A percentile compares a stretch with the other conserved stretches of the same genome.
phyloP scores from a whole-genome alignment of 768 basidiomycete species.

The Suillus subluteus region DNA sequence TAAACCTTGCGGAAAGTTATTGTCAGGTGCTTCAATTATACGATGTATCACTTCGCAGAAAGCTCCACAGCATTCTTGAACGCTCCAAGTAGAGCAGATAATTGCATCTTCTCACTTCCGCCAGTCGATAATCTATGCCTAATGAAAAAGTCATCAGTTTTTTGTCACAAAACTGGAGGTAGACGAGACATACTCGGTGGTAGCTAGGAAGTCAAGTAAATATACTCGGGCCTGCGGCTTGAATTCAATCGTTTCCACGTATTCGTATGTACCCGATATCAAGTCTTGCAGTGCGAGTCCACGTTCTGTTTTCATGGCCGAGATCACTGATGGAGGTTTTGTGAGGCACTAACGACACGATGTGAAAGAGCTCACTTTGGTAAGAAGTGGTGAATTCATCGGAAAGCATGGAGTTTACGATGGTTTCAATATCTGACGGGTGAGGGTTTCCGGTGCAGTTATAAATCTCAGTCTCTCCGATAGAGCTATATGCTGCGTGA shows the following conservation, averaged over 20 bases:
- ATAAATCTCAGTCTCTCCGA: slow-evolving; percentile 91
- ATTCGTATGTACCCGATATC: slow-evolving; percentile 89
- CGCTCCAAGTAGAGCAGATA: slow-evolving; percentile 87
- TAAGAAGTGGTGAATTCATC: slow-evolving; percentile 95
- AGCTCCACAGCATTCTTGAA: slow-evolving; percentile 94
- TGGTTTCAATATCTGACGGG: slow-evolving; percentile 89
- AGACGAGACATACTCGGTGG: slow-evolving; percentile 76
- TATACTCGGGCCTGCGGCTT: slow-evolving; percentile 88
- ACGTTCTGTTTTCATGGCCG: slow-evolving; percentile 83
- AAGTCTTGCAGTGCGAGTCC: slow-evolving; percentile 96
- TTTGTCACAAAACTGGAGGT: neutral
- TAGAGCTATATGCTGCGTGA: slow-evolving; percentile 91
- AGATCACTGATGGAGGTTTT: slow-evolving; percentile 64
- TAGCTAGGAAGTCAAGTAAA: slow-evolving; percentile 90
- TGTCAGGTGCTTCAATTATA: neutral
- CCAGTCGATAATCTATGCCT: slow-evolving; percentile 93
- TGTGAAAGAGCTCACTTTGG: slow-evolving; percentile 53
- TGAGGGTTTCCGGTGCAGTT: slow-evolving; percentile 97
- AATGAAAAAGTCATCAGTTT: slow-evolving; percentile 8
- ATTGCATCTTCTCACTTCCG: slow-evolving; percentile 91
- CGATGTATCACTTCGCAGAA: slow-evolving; percentile 45
- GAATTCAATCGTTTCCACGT: slow-evolving; percentile 83
- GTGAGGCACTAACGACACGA: neutral
- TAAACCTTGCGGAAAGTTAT: neutral
- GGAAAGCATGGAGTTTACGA: slow-evolving; percentile 93